Conservation (phyloP, 352 stramenopile genomes). For the Phytophthora europaea region DNA sequence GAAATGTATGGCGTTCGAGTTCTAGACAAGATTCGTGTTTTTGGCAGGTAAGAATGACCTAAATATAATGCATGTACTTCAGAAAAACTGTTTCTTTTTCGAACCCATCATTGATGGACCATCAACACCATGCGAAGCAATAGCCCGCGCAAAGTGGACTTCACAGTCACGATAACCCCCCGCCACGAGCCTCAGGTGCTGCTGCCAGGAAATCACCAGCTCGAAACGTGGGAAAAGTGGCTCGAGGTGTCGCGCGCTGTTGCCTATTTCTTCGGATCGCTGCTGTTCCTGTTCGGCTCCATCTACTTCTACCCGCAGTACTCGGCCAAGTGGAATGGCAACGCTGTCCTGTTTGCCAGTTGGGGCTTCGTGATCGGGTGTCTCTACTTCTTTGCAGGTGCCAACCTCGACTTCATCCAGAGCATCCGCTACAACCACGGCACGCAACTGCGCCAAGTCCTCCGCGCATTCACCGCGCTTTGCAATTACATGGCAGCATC, state of each 20-base stretch:
- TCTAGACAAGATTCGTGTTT: too few species aligned
- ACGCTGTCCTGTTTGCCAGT: not conserved
- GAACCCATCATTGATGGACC: too few species aligned
- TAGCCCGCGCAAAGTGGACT: not conserved
- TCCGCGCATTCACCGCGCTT: not conserved
- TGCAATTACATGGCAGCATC: not conserved
- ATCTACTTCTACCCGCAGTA: not conserved
- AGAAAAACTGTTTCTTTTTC: too few species aligned
- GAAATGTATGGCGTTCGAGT: too few species aligned
- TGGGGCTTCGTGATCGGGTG: not conserved
- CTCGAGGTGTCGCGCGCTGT: not conserved
- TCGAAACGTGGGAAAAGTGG: not conserved
- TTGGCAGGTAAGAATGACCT: too few species aligned
- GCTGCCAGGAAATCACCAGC: not conserved
- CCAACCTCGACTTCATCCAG: not conserved
- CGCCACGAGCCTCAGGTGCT: not conserved
- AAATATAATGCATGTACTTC: too few species aligned
- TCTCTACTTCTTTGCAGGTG: not conserved
- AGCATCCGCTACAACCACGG: not conserved
- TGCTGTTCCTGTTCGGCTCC: not conserved
- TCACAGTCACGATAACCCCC: conserved; percentile 13
- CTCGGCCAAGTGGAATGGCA: not conserved
- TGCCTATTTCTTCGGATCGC: not conserved
- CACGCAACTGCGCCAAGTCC: not conserved
- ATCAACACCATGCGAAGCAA: not conserved